Evolutionary conservation across 805 yeast species (phyloP), one percentile per base, ranked within the genome.

Genomic region (Nakazawaea wyomingensis): DNA sequence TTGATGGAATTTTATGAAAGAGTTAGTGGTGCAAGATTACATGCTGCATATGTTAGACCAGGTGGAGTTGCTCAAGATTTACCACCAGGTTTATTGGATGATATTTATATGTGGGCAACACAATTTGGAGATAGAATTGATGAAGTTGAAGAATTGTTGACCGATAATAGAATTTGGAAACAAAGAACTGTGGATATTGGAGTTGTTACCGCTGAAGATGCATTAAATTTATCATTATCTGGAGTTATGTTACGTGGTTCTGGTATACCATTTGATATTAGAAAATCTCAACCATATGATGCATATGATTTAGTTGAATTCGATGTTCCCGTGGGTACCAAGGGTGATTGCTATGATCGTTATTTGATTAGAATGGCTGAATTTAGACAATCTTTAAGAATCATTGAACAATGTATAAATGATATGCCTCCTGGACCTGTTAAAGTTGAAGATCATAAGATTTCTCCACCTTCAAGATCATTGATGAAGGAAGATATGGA

Each of bases 91-190:
- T 63, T 87, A 57, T 74, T 87, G 55, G 96, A 87, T 64, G 96
- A 87, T 61, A 87, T 87, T 51, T 87, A 85, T 66, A 86, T 86
- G 91, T 87, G 96, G 96, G 95, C 95, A 44, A 87, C 96, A 19
- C 96, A 87, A 70, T 87, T 87, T 54, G 96, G 95, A 60, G 96
- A 87, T 69, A 79, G 96, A 69, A 67, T 87, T 52, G 96, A 87
- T 63, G 96, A 87, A 66, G 81, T 85, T 50, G 96, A 87, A 69
- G 96, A 87, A 66, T 74, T 87, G 68, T 74, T 83, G 51, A 85
- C 96, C 38, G 95, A 85, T 60, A 87, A 87, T 68, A 82, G 96
- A 68, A 87, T 87, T 64, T 87, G 96, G 96, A 83, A 82, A 67
- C 84, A 82, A 61, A 81, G 96, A 71, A 85, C 95, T 20, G 66